A percentile compares a stretch with the other conserved stretches of the same genome.
Evolutionary conservation across 495 filamentous ascomycete genomes (phyloP).

Genomic region (Penicillium cinerascens): DNA sequence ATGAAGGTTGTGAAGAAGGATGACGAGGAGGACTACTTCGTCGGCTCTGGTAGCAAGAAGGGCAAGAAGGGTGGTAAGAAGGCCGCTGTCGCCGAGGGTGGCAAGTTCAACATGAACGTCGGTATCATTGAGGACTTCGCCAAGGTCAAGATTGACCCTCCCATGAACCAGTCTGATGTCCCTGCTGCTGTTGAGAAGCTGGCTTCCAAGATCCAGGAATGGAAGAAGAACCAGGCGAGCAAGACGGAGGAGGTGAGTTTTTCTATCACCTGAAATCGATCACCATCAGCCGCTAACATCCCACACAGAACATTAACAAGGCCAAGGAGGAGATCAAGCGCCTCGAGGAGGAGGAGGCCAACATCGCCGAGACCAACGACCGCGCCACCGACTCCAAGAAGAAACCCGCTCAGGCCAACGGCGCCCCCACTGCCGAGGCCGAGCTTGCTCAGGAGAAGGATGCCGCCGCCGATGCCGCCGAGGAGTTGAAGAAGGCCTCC

Average conservation of each 20-base stretch:
- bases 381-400: constrained; percentile 43
- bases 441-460: constrained; percentile 58
- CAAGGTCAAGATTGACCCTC: constrained; percentile 79
- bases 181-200: constrained; percentile 78
- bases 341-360: constrained; percentile 53
- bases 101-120: constrained; percentile 82
- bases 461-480: constrained; percentile 51
- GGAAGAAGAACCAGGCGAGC: constrained; percentile 84
- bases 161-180: constrained; percentile 79
- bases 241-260: constrained; percentile 85
- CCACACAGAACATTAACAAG: constrained; percentile 66
- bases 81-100: constrained; percentile 49
- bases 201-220: constrained; percentile 84
- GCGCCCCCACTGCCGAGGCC: constrained; percentile 47
- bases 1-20: constrained; percentile 74
- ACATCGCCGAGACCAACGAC: constrained; percentile 21
- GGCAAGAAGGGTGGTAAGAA: constrained; percentile 83
- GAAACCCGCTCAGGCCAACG: constrained; percentile 56
- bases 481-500: constrained; percentile 56
- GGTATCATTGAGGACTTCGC: constrained; percentile 86
- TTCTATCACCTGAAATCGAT: constrained; percentile 12
- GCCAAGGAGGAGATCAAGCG: constrained; percentile 65
- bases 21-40: constrained; percentile 85
- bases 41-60: constrained; percentile 76
- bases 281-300: constrained; percentile 1